Base-by-base conservation (phyloP, 495 filamentous ascomycete genomes). In the Cercophora sp. region DNA sequence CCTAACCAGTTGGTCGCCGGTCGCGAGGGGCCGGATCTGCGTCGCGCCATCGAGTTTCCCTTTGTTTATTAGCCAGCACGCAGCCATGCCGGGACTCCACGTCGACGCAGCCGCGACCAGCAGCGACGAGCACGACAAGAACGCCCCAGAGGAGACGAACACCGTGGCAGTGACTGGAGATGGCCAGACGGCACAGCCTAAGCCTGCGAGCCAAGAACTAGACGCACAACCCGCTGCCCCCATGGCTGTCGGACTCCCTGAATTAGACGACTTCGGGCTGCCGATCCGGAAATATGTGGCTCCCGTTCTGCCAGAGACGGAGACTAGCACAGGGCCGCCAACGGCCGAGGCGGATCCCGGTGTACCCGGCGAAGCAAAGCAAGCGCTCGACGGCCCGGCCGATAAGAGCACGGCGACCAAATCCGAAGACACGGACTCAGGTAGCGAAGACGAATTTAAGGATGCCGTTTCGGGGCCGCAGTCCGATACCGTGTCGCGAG, bases 251-350 rank as follows among this genome's bases (percentile, higher is more conserved):
- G 69, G 64, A 56, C 58, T 47, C 47, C 61, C 61, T 18, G 72
- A 82, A 56, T 48, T 71, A 18, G 79, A 83, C 61, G 79, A 83
- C 37, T 83, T 81, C 60, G 78, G 79, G 20, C 64, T 83, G 43
- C 78, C 76, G 35, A 69, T 81, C 26, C 65, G 59, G 60, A 75
- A 74, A 54, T 65, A 65, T 31, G 63, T 51, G 25, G 54, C 58
- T 18, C 55, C 58, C 41, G n/a, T n/a, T n/a, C n/a, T n/a, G n/a
- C n/a, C n/a, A n/a, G n/a, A n/a, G n/a, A n/a, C n/a, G n/a, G n/a
- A n/a, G n/a, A n/a, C n/a, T n/a, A n/a, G n/a, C n/a, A n/a, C n/a
- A n/a, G n/a, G n/a, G n/a, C 29, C 50, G 2, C 13, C 44, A 34
- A 8, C 15, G 4, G 19, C 44, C 4, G n/a, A 18, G 37, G 23